Percentiles rank a stretch among this genome's conserved stretches.
Evolutionary conservation across 2,329 filamentous ascomycete species (phyloP).

Genomic region (Pseudonectria foliicola): DNA sequence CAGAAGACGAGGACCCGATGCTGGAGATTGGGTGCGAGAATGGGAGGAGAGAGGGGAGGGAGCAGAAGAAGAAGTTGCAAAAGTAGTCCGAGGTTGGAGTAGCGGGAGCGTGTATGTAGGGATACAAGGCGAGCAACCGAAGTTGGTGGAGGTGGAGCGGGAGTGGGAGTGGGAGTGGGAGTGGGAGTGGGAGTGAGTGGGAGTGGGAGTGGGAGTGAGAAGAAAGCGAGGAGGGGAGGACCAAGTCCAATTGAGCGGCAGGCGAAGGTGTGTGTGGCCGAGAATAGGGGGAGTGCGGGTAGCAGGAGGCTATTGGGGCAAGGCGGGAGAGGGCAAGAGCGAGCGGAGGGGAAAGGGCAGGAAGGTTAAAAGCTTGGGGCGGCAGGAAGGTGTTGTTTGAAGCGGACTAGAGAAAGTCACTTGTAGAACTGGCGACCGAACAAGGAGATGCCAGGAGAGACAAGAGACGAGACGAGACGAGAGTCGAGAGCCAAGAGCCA

Average conservation of each 20-base stretch:
- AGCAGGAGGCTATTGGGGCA: too few relatives aligned
- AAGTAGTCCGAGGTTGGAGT: background rate
- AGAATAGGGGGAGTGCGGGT: background rate
- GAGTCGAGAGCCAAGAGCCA: background rate
- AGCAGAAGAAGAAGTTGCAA: background rate
- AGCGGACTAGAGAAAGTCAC: too few relatives aligned
- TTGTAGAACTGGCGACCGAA: too few relatives aligned
- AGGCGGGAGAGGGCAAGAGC: too few relatives aligned
- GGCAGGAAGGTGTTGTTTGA: too few relatives aligned
- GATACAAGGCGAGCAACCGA: background rate
- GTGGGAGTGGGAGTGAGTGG: conserved; percentile 6
- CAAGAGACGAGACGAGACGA: background rate
- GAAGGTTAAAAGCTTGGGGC: too few relatives aligned
- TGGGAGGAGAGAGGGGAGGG: background rate
- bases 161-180: background rate
- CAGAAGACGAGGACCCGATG: background rate
- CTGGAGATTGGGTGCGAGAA: background rate
- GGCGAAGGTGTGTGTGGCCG: conserved; percentile 15
- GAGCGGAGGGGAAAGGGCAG: too few relatives aligned
- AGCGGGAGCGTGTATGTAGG: background rate
- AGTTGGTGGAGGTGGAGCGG: too few relatives aligned
- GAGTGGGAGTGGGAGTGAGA: conserved; percentile 1
- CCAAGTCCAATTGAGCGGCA: conserved; percentile 1
- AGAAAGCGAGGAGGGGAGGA: conserved; percentile 11
- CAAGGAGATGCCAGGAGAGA: background rate